Base-by-base conservation (phyloP, 2,329 filamentous ascomycete genomes). In the Diplocarpon mali region DNA sequence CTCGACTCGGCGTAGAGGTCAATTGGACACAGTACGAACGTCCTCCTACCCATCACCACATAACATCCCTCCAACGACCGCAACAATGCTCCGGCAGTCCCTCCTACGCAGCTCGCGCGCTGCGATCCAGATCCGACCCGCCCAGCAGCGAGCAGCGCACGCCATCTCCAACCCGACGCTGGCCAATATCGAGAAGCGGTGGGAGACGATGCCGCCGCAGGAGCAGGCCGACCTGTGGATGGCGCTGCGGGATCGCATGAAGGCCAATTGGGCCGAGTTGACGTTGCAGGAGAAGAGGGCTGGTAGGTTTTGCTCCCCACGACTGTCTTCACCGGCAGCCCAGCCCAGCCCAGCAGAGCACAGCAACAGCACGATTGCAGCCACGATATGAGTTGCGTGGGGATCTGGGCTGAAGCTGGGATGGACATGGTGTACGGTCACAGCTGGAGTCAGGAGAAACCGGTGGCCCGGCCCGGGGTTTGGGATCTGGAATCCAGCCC, bases 161-260 rank as follows among this genome's bases (percentile, higher is more conserved):
- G 89, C 90, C 65, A 93, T 98, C 70, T 93, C 89, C 64, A 96
- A 95, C 75, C 92, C 93, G 59, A 95, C 87, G 48, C 79, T 98
- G 63, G 85, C 87, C 69, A 88, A 94, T 71, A 96, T 98, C 64
- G 92, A 98, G 81, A 95, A 95, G 83, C 78, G 92, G 74, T 98
- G 92, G 92, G 92, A 98, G 75, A 78, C 74, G 53, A 89, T 96
- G 85, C 89, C 90, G 48, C 87, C 92, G 54, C 88, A 95, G 76
- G 92, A 98, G 78, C 92, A 98, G 80, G 92, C 92, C 57, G 92
- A 98, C 65, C 75, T 98, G 61, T 98, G 92, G 92, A 98, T 98
- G 92, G 75, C 84, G 59, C 75, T 98, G 68, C 80, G 92, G 69
- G 92, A 98, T 72, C 84, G 92, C 64, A 98, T 98, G 92, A 95